Percentiles rank a stretch among this genome's conserved stretches.
These are phyloP conservation scores for Linnemannia zychae DNA, from an alignment of 192 early-diverging fungal species.

Conservation along the genomic window DNA sequence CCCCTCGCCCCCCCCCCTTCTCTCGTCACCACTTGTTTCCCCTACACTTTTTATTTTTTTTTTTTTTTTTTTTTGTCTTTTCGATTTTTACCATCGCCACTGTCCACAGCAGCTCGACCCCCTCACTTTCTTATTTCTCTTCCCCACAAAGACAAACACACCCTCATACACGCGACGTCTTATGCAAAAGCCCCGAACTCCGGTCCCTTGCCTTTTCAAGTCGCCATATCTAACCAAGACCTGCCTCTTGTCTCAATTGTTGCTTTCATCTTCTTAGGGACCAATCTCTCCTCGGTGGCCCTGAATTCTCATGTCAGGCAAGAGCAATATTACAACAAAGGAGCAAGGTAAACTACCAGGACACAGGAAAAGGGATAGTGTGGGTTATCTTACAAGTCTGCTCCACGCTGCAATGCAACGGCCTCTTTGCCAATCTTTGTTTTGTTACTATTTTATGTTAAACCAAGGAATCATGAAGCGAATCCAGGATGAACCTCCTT, in stretches of 20 bases:
- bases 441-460: not conserved
- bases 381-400: too few relatives aligned
- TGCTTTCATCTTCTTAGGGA: constrained; percentile 16
- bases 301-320: constrained; percentile 56
- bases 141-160: not conserved
- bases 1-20: too few relatives aligned
- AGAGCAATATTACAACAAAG: constrained; percentile 50
- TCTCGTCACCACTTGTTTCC: not conserved
- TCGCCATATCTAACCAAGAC: not conserved
- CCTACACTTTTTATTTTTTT: too few relatives aligned
- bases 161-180: not conserved
- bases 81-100: not conserved
- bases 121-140: not conserved
- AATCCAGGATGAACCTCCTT: not conserved
- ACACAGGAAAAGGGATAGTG: not conserved
- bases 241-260: not conserved
- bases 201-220: not conserved
- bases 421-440: not conserved
- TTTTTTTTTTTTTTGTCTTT: not conserved
- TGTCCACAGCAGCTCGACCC: not conserved
- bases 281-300: constrained; percentile 23
- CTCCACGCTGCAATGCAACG: not conserved
- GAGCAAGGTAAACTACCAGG: constrained; percentile 38
- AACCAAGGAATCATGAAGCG: not conserved
- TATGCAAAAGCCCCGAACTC: not conserved